phyloP scores from a whole-genome alignment of 331 rosid species.

The Acacia concinna region DNA sequence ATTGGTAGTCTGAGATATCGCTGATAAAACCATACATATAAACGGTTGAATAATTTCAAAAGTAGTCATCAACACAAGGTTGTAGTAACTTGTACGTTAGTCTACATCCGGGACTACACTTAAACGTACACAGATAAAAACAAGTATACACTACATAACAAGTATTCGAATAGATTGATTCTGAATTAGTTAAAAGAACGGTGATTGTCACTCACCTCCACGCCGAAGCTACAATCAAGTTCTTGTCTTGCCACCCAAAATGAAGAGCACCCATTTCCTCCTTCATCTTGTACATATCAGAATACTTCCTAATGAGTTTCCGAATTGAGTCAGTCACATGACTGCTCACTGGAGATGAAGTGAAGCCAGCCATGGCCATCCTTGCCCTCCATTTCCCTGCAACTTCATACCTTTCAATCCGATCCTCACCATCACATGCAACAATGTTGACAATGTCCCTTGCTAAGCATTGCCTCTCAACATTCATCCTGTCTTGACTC shows the following conservation, averaged over 20 bases:
- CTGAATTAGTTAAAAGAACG: neutral
- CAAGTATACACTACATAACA: neutral
- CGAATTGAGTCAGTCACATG: constrained; percentile 38
- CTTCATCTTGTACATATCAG: constrained; percentile 54
- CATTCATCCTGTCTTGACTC: constrained; percentile 71
- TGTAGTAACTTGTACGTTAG: neutral
- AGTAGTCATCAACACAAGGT: neutral
- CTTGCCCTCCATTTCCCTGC: constrained; percentile 86
- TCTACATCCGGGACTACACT: neutral
- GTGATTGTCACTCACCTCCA: constrained; percentile 57
- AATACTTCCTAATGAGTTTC: constrained; percentile 46
- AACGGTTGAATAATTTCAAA: neutral
- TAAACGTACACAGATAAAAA: constrained; percentile 33
- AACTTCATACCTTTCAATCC: constrained; percentile 72
- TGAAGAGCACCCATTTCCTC: constrained; percentile 60
- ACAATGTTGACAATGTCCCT: constrained; percentile 70
- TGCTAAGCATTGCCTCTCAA: constrained; percentile 70
- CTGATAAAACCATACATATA: neutral
- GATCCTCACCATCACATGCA: constrained; percentile 74
- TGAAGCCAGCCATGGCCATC: constrained; percentile 73
- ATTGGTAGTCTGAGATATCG: neutral
- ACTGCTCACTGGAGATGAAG: constrained; percentile 43
- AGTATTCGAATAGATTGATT: neutral
- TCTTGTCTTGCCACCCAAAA: constrained; percentile 75
- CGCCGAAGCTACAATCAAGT: constrained; percentile 65